These are phyloP conservation scores for Blastocladiella britannica DNA, from an alignment of 192 early-diverging fungal genomes.

Conservation along the genomic window DNA sequence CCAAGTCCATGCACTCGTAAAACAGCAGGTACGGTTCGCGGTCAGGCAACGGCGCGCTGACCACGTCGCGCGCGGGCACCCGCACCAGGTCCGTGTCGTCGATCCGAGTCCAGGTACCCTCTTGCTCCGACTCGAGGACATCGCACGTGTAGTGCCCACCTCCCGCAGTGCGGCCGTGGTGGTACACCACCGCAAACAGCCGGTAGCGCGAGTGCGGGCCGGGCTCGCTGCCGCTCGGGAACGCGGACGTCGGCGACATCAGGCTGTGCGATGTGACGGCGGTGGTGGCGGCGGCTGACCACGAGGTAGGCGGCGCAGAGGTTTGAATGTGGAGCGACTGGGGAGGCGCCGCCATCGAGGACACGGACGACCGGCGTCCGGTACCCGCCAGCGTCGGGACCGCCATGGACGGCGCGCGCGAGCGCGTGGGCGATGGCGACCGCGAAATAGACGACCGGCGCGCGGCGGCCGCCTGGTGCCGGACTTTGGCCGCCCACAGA, in stretches of 20 bases:
- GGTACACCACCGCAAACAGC: slow-evolving; percentile 60
- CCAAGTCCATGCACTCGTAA: neutral
- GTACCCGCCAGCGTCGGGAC: no score
- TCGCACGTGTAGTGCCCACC: slow-evolving; percentile 98
- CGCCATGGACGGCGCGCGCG: neutral
- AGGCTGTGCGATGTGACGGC: no score
- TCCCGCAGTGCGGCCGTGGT: slow-evolving; percentile 66
- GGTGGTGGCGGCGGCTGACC: neutral
- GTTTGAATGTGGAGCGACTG: no score
- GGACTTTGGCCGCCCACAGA: neutral
- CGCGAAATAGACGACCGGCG: no score
- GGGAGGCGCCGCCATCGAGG: no score
- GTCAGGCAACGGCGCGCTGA: slow-evolving; percentile 14
- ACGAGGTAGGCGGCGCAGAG: no score
- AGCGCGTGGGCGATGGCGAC: neutral
- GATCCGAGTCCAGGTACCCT: slow-evolving; percentile 64
- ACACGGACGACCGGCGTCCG: no score
- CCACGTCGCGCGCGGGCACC: slow-evolving; percentile 35
- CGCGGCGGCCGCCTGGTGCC: neutral
- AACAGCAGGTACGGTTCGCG: neutral
- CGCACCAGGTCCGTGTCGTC: slow-evolving; percentile 64
- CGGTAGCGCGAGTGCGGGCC: neutral
- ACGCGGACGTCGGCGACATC: no score
- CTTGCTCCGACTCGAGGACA: slow-evolving; percentile 39
- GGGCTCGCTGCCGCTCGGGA: no score